Evolutionary conservation across 2,329 filamentous ascomycete genomes (phyloP), one percentile per base, ranked within the genome.

Genomic region (Ophiostoma australiae): DNA sequence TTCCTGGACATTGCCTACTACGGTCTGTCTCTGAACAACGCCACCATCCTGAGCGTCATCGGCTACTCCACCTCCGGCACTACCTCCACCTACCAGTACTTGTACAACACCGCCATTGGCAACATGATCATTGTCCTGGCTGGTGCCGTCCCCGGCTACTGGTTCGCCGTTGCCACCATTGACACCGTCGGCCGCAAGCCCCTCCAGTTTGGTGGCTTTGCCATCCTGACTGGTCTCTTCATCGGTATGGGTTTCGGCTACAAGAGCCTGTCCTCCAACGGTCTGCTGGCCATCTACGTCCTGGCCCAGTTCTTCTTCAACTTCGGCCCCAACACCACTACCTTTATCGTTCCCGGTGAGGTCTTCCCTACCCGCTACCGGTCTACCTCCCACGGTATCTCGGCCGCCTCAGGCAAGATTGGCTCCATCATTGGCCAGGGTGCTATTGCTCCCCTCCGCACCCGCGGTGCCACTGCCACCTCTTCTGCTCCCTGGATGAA

Each of bases 101-200:
- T 93, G 73, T 89, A 88, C 82, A 91, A 91, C 80, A 92, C 88
- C 8, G 90, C 91, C 68, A 85, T 92, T 27, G 91, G 91, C 11
- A 93, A 94, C 81, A 81, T 94, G 75, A 92, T 94, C 75, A 85
- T 94, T 69, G 89, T 93, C 75, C 87, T 91, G 72, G 91, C 91
- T 4, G 91, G 91, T 71, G 90, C 91, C 67, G 91, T 94, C 17
- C 91, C 91, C 0, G 91, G 91, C 17, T 94, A 94, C n/a, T 94
- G 91, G 91, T 86, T 92, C 20, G 91, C 90, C 0, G 91, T 93
- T 6, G 88, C 88, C 61, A 79, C 78, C 35, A 76, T 93, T 71
- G 91, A 94, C 79, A 91, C 85, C 1, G 76, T 93, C 17, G 91
- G 91, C 70, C 90, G 91, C 76, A 93, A 92, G 82, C 87, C 90